These are phyloP conservation scores for Rosellinia necatrix DNA, from an alignment of 2,329 filamentous ascomycete species.

Conservation along the genomic window DNA sequence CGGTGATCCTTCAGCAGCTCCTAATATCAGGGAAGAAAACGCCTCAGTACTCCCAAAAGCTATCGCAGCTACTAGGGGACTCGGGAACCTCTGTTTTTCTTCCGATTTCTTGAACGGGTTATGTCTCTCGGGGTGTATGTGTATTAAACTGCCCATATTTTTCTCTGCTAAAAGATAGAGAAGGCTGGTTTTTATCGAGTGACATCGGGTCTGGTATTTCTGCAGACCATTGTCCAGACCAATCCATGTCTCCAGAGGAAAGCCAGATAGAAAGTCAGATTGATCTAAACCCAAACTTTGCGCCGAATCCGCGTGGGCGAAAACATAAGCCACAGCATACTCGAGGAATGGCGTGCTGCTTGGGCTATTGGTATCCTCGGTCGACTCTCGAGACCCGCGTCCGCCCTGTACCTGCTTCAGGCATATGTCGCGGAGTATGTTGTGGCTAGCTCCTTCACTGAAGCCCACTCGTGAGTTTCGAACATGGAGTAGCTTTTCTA, in stretches of 20 bases:
- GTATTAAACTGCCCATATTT: slow-evolving; percentile 15
- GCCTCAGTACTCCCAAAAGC: slow-evolving; percentile 15
- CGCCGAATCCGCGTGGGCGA: slow-evolving; percentile 46
- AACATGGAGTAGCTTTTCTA: slow-evolving; percentile 27
- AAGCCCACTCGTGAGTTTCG: slow-evolving; percentile 12
- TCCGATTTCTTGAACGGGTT: neutral
- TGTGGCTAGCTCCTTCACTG: slow-evolving; percentile 46
- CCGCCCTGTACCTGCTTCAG: slow-evolving; percentile 43
- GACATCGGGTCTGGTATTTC: slow-evolving; percentile 12
- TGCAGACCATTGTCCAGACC: slow-evolving; percentile 12
- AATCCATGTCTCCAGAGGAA: slow-evolving; percentile 18
- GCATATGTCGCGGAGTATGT: slow-evolving; percentile 52
- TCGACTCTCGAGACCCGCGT: slow-evolving; percentile 4
- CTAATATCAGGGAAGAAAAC: slow-evolving; percentile 1
- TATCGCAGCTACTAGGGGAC: slow-evolving; percentile 15
- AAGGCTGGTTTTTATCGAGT: slow-evolving; percentile 9
- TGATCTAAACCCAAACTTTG: slow-evolving; percentile 6
- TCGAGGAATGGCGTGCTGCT: slow-evolving; percentile 49
- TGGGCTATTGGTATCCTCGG: slow-evolving; percentile 20
- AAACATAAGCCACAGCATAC: slow-evolving; percentile 48
- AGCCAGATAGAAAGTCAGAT: slow-evolving; percentile 2
- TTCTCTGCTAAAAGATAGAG: slow-evolving; percentile 29
- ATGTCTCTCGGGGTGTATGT: slow-evolving; percentile 5
- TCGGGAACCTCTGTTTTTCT: neutral
- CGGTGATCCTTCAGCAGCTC: neutral